Base-by-base conservation (phyloP, 73 alveolate genomes). In the Paraurostyla sp. region DNA sequence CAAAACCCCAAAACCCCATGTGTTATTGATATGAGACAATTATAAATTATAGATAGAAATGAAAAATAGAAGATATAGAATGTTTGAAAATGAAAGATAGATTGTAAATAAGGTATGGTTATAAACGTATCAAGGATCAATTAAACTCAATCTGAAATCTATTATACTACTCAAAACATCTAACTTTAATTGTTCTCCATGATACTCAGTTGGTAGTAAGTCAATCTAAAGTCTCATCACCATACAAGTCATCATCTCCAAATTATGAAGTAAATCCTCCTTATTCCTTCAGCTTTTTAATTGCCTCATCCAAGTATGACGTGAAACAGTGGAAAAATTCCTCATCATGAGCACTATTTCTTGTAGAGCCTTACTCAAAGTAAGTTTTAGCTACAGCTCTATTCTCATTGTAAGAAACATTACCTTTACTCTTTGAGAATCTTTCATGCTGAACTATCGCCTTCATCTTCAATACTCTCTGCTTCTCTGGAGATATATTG, bases 301-400 rank as follows among this genome's bases (percentile, higher is more conserved):
- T 38, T 65, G 82, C 82, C 46, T 65, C 82, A 38, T 65, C 82
- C 42, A 65, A 38, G 58, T 22, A 65, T 30, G 32, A 30, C 20
- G 41, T 60, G 50, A 84, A 91, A 40, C 69, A 83, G 82, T 91
- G 82, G 88, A 91, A 91, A 87, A 91, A 91, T 35, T 91, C 91
- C 60, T 91, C 96, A 46, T 91, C 96, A 43, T 84, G 84, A 42
- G 96, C 91, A 7, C 89, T 51, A 87, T 83, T 68, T 38, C 82
- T 23, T 1, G 9, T 50, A 6, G 89, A 78, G 7, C 89, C 89
- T 38, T 75, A 20, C 29, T 78, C 36, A 32, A 78, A 52, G 80
- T 78, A 78, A 52, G 43, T 18, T 52, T 54, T 78, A 6, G 69
- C 71, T 45, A 13, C 68, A n/a, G 30, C 35, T 73, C 71, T 43